Evolutionary conservation across 768 basidiomycete species (phyloP), one percentile per base, ranked within the genome.

Genomic region (Serendipita vermifera): DNA sequence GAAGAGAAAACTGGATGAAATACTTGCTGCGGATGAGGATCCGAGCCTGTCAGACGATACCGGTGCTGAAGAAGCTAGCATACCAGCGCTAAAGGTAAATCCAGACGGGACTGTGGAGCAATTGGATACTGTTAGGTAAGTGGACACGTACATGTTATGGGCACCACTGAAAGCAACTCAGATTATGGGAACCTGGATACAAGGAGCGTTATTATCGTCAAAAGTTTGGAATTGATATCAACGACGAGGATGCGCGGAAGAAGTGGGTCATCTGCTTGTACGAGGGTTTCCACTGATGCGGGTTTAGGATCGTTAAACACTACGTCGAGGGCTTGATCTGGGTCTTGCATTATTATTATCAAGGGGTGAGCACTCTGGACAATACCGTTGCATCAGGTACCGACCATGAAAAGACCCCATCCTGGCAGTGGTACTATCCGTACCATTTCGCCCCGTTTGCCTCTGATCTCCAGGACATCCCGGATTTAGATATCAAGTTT

Each of bases 341-440:
- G 96, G 96, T 99, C 1, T 69, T 99, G 58, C 82, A 85, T 58
- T 99, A 99, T 69, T 98, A 99, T 66, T 99, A 98, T 66, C 94
- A 98, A 77, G 96, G 96, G 64, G 92, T 96, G 68, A 59, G 81
- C 69, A 22, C 58, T 13, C 29, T 60, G 36, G 24, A 46, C 54
- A 32, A 7, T n/a, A 58, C 59, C 65, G 32, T 64, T 64, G 48
- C 59, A 17, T 59, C 53, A n/a, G 53, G 54, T 40, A 66, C 32
- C 55, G 26, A 57, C 59, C 59, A 58, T n/a, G 62, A 43, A 39
- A 58, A 85, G 89, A 81, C 87, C 5, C 87, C 88, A 3, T 96
- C 93, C 2, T 98, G 94, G 94, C 82, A 92, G 64, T 99, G 96
- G 96, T 99, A 85, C 71, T 98, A 97, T 68, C 96, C 96, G 1